These are phyloP conservation scores for Capsella rubella DNA, from an alignment of 441 rosid genomes.

Conservation along the genomic window DNA sequence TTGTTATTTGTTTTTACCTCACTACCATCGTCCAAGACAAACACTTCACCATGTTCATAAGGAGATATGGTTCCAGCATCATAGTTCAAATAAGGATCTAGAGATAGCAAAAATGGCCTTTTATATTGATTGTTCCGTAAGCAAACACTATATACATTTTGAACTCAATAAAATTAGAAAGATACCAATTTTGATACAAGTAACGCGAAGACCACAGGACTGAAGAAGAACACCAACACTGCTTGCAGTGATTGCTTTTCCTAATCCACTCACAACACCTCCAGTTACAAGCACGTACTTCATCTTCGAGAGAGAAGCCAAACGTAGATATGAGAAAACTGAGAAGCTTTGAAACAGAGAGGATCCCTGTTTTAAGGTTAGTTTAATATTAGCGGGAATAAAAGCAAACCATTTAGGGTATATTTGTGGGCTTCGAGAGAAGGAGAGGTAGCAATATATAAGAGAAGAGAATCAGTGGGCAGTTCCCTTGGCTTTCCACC, in stretches of 20 bases:
- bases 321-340: background rate
- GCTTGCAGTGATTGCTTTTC: conserved; percentile 89
- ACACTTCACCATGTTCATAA: conserved; percentile 91
- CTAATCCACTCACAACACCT: conserved; percentile 86
- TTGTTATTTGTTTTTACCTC: conserved; percentile 61
- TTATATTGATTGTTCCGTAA: conserved; percentile 14
- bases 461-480: background rate
- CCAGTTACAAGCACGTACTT: conserved; percentile 93
- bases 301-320: conserved; percentile 48
- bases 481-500: background rate
- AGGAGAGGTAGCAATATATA: background rate
- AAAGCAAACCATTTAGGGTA: background rate
- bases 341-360: conserved; percentile 32
- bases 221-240: conserved; percentile 84
- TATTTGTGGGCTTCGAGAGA: background rate
- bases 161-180: conserved; percentile 6
- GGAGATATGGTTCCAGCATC: conserved; percentile 95
- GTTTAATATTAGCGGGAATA: background rate
- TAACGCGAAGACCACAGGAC: conserved; percentile 79
- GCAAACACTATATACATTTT: conserved; percentile 6
- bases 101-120: background rate
- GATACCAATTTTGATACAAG: conserved; percentile 86
- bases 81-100: conserved; percentile 92
- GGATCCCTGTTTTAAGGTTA: conserved; percentile 1
- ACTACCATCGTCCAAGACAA: conserved; percentile 88